phyloP scores from a whole-genome alignment of 352 stramenopile genomes.

The Thalassiosira livingstoniorum region DNA sequence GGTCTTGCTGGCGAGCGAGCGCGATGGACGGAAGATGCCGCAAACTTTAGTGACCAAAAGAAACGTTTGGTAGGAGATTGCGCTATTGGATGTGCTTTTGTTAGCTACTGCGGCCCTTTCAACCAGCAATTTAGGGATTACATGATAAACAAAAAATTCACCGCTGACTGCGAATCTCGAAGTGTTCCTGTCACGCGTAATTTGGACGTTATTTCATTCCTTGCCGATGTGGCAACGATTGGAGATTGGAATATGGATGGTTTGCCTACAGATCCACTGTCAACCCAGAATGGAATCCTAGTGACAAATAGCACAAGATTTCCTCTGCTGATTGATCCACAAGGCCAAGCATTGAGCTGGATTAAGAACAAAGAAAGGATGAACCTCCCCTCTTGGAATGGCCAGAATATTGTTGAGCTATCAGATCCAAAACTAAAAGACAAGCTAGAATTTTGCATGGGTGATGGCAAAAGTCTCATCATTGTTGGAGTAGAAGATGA shows the following conservation, averaged over 20 bases:
- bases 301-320: slow-evolving; percentile 96
- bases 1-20: slow-evolving; percentile 94
- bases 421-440: slow-evolving; percentile 97
- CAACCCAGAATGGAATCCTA: slow-evolving; percentile 98
- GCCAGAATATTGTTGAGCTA: slow-evolving; percentile 90
- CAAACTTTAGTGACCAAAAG: slow-evolving; percentile 97
- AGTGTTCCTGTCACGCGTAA: slow-evolving; percentile 94
- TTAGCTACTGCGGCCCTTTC: slow-evolving; percentile 98
- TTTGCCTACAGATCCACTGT: slow-evolving; percentile 95
- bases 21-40: slow-evolving; percentile 97
- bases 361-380: slow-evolving; percentile 95
- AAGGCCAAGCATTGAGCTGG: slow-evolving; percentile 97
- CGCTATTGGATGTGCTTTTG: slow-evolving; percentile 96
- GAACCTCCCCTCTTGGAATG: slow-evolving; percentile 93
- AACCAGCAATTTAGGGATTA: slow-evolving; percentile 97
- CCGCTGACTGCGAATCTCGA: slow-evolving; percentile 91
- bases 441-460: slow-evolving; percentile 98
- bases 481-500: slow-evolving; percentile 97
- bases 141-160: slow-evolving; percentile 97
- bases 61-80: slow-evolving; percentile 95
- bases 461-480: slow-evolving; percentile 93
- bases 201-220: slow-evolving; percentile 96
- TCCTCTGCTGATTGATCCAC: slow-evolving; percentile 96
- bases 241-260: slow-evolving; percentile 99
- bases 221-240: slow-evolving; percentile 97